Evolutionary conservation across 352 stramenopile species (phyloP).

Genomic region (Globisporangium okanoganense): DNA sequence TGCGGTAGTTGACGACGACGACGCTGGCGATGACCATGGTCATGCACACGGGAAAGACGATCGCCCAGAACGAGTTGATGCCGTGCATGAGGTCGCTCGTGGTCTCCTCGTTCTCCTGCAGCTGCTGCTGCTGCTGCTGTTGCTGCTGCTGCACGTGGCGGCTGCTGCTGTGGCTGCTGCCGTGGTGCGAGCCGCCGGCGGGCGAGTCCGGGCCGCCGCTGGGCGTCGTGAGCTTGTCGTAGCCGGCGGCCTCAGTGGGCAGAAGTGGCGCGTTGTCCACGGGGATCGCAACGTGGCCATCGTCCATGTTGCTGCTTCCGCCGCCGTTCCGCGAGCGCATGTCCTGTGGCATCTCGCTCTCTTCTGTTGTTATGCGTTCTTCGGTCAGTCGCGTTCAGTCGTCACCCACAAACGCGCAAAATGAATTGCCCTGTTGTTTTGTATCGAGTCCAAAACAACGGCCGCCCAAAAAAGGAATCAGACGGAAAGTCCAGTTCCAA

Average conservation of each 20-base stretch:
- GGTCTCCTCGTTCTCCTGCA: constrained; percentile 23
- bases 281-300: constrained; percentile 25
- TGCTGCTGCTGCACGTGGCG: constrained; percentile 13
- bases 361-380: not conserved
- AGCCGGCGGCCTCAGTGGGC: constrained; percentile 16
- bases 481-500: constrained; percentile 7
- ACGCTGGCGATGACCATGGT: constrained; percentile 81
- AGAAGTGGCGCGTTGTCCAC: constrained; percentile 35
- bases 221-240: constrained; percentile 67
- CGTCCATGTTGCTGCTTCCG: constrained; percentile 3
- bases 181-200: constrained; percentile 9
- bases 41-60: constrained; percentile 76
- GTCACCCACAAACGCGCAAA: not conserved
- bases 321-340: constrained; percentile 12
- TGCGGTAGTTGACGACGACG: constrained; percentile 85
- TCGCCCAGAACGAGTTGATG: constrained; percentile 86
- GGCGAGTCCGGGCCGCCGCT: constrained; percentile 20
- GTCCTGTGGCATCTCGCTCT: constrained; percentile 10
- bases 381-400: not conserved
- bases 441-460: not conserved
- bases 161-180: constrained; percentile 11
- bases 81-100: constrained; percentile 81
- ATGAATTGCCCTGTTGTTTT: not conserved
- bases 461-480: not conserved
- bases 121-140: constrained; percentile 14